These are phyloP conservation scores for Sambucus nigra DNA, from an alignment of 129 eudicot genomes.

Conservation along the genomic window DNA sequence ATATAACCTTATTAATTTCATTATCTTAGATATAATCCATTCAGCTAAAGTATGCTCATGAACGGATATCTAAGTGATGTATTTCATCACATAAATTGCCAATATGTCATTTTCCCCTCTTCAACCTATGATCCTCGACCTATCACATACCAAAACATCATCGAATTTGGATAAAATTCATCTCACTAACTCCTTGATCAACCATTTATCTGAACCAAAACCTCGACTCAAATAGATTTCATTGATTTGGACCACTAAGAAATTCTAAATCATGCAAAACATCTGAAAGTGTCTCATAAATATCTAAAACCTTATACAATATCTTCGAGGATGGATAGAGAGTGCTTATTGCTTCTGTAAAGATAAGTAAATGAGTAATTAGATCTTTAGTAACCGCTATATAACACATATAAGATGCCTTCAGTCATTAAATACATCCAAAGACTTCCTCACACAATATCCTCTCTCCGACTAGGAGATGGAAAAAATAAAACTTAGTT, in stretches of 20 bases:
- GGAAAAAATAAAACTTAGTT: neutral
- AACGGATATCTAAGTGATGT: neutral
- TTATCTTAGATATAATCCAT: neutral
- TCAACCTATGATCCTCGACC: no score
- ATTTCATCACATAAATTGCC: neutral
- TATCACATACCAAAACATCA: neutral
- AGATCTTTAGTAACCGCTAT: neutral
- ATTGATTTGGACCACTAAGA: neutral
- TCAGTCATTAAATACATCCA: neutral
- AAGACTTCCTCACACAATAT: constrained; percentile 5
- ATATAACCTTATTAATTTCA: neutral
- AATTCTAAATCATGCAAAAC: neutral
- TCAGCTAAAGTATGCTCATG: neutral
- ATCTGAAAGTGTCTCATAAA: neutral
- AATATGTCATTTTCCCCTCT: neutral
- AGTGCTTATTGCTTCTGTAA: neutral
- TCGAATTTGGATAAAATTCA: neutral
- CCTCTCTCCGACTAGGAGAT: constrained; percentile 4
- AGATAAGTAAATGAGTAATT: neutral
- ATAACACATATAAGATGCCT: neutral
- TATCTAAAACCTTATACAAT: neutral
- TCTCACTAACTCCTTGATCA: neutral
- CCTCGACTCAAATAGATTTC: neutral
- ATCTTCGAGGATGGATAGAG: neutral
- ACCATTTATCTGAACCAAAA: neutral